Percentiles rank a stretch among this genome's conserved stretches.
Conservation (phyloP, 768 basidiomycete genomes). For the Epithele typhae region DNA sequence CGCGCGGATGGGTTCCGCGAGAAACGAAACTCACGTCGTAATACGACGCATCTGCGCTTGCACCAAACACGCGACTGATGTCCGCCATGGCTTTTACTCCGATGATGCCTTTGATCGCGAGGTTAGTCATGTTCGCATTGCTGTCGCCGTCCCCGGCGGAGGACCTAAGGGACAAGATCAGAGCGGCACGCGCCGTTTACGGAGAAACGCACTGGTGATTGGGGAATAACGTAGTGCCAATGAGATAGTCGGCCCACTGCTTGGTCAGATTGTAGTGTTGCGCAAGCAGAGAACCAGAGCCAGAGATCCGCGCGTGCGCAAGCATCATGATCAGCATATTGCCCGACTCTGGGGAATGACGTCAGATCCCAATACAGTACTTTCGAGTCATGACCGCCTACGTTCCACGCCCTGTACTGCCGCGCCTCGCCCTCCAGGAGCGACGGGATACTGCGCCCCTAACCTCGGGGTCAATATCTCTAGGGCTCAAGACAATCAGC, state of each 20-base stretch:
- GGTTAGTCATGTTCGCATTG: slow-evolving; percentile 56
- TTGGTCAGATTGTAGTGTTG: slow-evolving; percentile 17
- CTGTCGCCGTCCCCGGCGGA: slow-evolving; percentile 1
- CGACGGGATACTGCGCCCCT: not conserved
- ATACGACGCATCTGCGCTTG: slow-evolving; percentile 50
- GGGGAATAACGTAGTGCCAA: slow-evolving; percentile 9
- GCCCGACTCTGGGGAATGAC: slow-evolving; percentile 21
- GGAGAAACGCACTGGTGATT: not conserved
- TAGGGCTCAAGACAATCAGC: too few relatives aligned
- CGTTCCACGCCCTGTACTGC: slow-evolving; percentile 1
- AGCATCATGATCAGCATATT: slow-evolving; percentile 22
- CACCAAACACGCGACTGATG: not conserved
- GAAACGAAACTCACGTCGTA: not conserved
- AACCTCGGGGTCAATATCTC: too few relatives aligned
- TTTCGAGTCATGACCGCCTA: not conserved
- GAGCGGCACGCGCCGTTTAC: not conserved
- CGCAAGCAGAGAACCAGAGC: slow-evolving; percentile 20
- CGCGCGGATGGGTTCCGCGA: not conserved
- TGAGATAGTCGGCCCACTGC: slow-evolving; percentile 18
- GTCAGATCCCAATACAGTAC: not conserved
- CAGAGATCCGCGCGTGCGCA: slow-evolving; percentile 25
- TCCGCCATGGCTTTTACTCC: slow-evolving; percentile 27
- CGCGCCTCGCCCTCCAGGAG: not conserved
- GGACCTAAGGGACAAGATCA: not conserved
- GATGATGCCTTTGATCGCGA: slow-evolving; percentile 54